These are phyloP conservation scores for Lactarius pseudohatsudake DNA, from an alignment of 768 basidiomycete species.

Conservation along the genomic window DNA sequence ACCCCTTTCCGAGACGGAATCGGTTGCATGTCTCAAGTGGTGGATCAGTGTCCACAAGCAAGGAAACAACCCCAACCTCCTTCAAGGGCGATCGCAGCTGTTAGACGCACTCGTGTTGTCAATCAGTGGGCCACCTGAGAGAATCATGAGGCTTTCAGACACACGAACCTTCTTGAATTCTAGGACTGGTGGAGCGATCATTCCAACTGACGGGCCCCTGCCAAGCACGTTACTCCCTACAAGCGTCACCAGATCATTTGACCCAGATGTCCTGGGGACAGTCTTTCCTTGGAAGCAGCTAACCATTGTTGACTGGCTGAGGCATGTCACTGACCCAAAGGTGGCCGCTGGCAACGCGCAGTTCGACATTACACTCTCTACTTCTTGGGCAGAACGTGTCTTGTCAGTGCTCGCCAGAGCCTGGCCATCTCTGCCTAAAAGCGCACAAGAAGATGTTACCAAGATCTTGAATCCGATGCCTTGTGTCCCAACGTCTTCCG, in stretches of 20 bases:
- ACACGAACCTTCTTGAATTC: slow-evolving; percentile 74
- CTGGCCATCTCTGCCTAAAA: slow-evolving; percentile 63
- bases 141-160: slow-evolving; percentile 64
- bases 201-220: slow-evolving; percentile 74
- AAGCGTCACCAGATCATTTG: slow-evolving; percentile 59
- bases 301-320: slow-evolving; percentile 71
- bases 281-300: slow-evolving; percentile 83
- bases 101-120: slow-evolving; percentile 69
- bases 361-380: slow-evolving; percentile 62
- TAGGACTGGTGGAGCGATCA: slow-evolving; percentile 49
- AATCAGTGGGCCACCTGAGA: slow-evolving; percentile 45
- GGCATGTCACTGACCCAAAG: slow-evolving; percentile 53
- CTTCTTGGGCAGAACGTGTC: slow-evolving; percentile 80
- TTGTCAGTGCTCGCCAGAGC: slow-evolving; percentile 61
- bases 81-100: slow-evolving; percentile 56
- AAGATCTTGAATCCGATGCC: slow-evolving; percentile 43
- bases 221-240: slow-evolving; percentile 73
- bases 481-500: slow-evolving; percentile 51
- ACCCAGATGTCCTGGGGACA: slow-evolving; percentile 45
- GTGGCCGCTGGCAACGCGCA: slow-evolving; percentile 45
- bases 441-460: slow-evolving; percentile 44
- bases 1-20: slow-evolving; percentile 70
- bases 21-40: slow-evolving; percentile 85
- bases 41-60: slow-evolving; percentile 57
- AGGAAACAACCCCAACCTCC: slow-evolving; percentile 38